Conservation (phyloP, 2,329 filamentous ascomycete genomes). For the Aaosphaeria arxii region DNA sequence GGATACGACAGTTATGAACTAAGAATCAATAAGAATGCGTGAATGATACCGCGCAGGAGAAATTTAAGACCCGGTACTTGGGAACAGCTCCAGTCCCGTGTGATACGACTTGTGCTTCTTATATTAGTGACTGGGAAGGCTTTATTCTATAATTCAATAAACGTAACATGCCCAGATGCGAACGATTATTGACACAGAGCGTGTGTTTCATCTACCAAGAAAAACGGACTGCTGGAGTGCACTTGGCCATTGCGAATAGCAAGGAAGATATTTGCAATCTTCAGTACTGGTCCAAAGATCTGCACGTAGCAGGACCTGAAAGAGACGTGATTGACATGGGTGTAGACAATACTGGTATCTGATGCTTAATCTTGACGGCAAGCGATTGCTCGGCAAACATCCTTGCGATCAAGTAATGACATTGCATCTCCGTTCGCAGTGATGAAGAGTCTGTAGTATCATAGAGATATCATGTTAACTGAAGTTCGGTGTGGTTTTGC, state of each 20-base stretch:
- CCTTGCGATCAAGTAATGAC: too few relatives aligned
- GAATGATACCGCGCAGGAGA: neutral
- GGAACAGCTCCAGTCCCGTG: neutral
- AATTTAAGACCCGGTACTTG: neutral
- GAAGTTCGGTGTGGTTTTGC: too few relatives aligned
- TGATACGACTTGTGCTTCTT: neutral
- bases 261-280: constrained; percentile 11
- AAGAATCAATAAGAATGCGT: neutral
- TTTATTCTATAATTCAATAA: neutral
- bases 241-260: constrained; percentile 13
- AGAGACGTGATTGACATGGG: neutral
- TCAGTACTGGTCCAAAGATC: neutral
- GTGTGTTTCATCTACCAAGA: neutral
- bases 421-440: too few relatives aligned
- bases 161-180: neutral
- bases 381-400: too few relatives aligned
- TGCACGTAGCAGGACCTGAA: neutral
- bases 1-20: neutral
- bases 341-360: neutral
- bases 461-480: too few relatives aligned
- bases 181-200: neutral
- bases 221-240: neutral
- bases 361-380: too few relatives aligned
- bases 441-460: too few relatives aligned
- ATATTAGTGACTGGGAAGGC: neutral